Evolutionary conservation across 1,139 yeast genomes (phyloP).

Genomic region (Blastobotrys persicus): DNA sequence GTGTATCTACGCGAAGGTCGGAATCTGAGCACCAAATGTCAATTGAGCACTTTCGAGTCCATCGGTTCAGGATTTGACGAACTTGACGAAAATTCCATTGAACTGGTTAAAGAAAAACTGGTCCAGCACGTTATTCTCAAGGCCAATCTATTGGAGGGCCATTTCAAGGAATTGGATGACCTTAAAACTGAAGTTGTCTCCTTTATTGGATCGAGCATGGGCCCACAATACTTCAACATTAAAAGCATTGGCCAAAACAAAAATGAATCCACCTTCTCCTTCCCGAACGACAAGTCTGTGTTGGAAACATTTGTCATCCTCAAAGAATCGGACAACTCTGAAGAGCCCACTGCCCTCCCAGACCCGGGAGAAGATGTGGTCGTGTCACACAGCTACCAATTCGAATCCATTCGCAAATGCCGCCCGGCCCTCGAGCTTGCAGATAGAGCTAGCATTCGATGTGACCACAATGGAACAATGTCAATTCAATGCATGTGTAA

Average conservation of each 20-base stretch:
- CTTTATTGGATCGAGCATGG: constrained; percentile 42
- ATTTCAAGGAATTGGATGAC: constrained; percentile 66
- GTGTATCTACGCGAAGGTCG: constrained; percentile 67
- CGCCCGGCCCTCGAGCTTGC: constrained; percentile 35
- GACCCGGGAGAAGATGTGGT: constrained; percentile 16
- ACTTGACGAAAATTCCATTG: constrained; percentile 19
- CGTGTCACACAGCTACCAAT: constrained; percentile 31
- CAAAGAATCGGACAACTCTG: constrained; percentile 4
- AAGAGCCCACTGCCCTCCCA: constrained; percentile 3
- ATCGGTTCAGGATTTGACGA: constrained; percentile 25
- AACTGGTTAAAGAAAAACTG: constrained; percentile 48
- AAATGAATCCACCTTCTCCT: constrained; percentile 64
- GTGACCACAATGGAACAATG: constrained; percentile 34
- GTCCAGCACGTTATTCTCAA: constrained; percentile 64
- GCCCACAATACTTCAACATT: constrained; percentile 40
- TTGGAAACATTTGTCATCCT: constrained; percentile 49
- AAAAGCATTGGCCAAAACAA: constrained; percentile 61
- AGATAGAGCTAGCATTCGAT: constrained; percentile 33
- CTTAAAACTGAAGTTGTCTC: constrained; percentile 60
- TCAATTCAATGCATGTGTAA: constrained; percentile 36
- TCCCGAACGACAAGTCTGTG: constrained; percentile 63
- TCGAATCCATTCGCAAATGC: constrained; percentile 27
- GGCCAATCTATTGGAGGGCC: constrained; percentile 61
- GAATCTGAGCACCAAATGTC: constrained; percentile 65
- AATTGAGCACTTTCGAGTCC: constrained; percentile 58